These are phyloP conservation scores for Pelargonium citronellum DNA, from an alignment of 441 rosid genomes.

Conservation along the genomic window DNA sequence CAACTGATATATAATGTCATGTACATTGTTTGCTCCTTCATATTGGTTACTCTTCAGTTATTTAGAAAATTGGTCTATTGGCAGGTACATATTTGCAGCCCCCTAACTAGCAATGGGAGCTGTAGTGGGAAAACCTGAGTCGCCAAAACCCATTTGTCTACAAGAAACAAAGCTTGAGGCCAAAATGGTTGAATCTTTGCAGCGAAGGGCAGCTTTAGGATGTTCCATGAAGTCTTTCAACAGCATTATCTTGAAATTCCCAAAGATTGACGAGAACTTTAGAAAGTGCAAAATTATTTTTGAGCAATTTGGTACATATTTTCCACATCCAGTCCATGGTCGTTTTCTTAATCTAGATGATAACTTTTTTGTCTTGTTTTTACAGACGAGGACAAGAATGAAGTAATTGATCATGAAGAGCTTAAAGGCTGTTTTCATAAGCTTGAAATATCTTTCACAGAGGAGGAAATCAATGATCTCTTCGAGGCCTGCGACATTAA, in stretches of 20 bases:
- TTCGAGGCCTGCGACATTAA: constrained; percentile 77
- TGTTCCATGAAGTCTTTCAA: constrained; percentile 70
- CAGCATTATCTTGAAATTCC: constrained; percentile 78
- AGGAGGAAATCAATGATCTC: constrained; percentile 74
- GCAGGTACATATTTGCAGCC: too few relatives aligned
- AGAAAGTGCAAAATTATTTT: constrained; percentile 78
- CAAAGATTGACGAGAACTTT: constrained; percentile 73
- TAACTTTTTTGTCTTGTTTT: neutral
- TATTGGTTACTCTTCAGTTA: too few relatives aligned
- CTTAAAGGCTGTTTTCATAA: constrained; percentile 58
- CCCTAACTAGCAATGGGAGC: constrained; percentile 49
- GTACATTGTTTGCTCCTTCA: too few relatives aligned
- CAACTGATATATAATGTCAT: too few relatives aligned
- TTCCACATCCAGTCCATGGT: too few relatives aligned
- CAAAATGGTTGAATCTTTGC: constrained; percentile 74
- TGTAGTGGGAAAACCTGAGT: constrained; percentile 37
- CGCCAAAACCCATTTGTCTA: constrained; percentile 27
- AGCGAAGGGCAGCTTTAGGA: constrained; percentile 56
- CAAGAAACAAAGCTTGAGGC: constrained; percentile 80
- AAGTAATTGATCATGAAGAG: constrained; percentile 70
- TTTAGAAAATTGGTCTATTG: too few relatives aligned
- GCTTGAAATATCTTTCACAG: constrained; percentile 64
- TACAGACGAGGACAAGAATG: constrained; percentile 70
- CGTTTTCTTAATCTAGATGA: too few relatives aligned
- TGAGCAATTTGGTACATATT: constrained; percentile 63